Conservation (phyloP, 768 basidiomycete species). For the Hydnum rufescens region DNA sequence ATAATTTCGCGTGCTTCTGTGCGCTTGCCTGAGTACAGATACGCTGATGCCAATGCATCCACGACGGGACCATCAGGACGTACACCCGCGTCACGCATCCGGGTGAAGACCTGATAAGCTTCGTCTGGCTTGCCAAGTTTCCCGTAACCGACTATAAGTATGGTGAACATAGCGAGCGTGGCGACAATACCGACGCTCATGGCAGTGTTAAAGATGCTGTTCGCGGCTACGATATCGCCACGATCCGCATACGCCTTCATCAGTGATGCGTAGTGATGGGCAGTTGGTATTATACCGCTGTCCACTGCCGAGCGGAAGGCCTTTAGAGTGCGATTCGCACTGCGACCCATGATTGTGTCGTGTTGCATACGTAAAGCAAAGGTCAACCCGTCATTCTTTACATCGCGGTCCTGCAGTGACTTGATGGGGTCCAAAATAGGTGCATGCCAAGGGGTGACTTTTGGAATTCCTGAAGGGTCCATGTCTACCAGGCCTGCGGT, state of each 20-base stretch:
- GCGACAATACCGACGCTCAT: background rate
- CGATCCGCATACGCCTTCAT: background rate
- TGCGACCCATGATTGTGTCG: background rate
- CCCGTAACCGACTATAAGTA: slow-evolving; percentile 1
- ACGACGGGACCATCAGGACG: background rate
- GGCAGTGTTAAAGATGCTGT: background rate
- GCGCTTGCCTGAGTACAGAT: background rate
- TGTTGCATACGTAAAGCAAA: background rate
- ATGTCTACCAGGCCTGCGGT: too few species aligned
- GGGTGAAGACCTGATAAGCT: background rate
- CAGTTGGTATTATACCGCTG: background rate
- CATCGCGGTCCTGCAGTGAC: background rate
- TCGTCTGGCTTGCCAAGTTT: background rate
- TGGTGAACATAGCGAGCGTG: slow-evolving; percentile 1
- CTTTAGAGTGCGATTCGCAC: background rate
- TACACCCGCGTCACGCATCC: background rate
- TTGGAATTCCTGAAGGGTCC: too few species aligned
- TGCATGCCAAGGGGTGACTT: too few species aligned
- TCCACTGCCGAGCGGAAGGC: background rate
- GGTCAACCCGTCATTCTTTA: background rate
- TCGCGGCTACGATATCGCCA: background rate
- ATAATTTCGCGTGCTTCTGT: background rate
- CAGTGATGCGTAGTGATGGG: background rate
- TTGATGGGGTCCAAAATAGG: too few species aligned
- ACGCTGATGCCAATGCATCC: slow-evolving; percentile 1